Evolutionary conservation across 2,329 filamentous ascomycete genomes (phyloP).

Genomic region (Ascochyta viciae-villosae): DNA sequence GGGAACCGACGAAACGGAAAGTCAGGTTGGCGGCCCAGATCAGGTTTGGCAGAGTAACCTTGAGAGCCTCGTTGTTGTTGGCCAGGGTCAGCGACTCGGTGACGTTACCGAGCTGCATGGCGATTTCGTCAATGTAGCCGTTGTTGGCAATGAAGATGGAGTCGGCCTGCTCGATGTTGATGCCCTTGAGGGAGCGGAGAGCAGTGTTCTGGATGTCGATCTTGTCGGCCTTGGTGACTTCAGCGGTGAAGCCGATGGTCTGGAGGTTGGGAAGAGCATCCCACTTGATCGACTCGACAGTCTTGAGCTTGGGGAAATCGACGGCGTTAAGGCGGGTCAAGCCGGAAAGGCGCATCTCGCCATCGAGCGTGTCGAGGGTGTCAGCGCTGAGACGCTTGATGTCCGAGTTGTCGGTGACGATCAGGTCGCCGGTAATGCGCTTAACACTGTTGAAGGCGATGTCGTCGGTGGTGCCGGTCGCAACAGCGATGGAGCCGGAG

Average conservation of each 20-base stretch:
- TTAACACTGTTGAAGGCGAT: constrained; percentile 70
- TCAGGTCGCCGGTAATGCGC: constrained; percentile 65
- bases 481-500: constrained; percentile 72
- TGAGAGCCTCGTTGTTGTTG: constrained; percentile 78
- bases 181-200: constrained; percentile 77
- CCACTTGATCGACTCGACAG: constrained; percentile 73
- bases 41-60: constrained; percentile 79
- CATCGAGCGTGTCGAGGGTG: constrained; percentile 70
- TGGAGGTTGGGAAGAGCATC: constrained; percentile 72
- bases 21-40: constrained; percentile 80
- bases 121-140: constrained; percentile 75
- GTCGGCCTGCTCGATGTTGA: constrained; percentile 77
- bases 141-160: constrained; percentile 86
- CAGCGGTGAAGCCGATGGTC: constrained; percentile 65
- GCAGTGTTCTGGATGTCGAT: constrained; percentile 87
- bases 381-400: constrained; percentile 69
- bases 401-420: constrained; percentile 61
- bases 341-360: constrained; percentile 72
- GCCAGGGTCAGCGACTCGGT: constrained; percentile 74
- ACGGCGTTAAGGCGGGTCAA: constrained; percentile 74
- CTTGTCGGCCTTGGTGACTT: constrained; percentile 70
- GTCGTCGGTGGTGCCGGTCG: constrained; percentile 60
- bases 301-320: constrained; percentile 68
- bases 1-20: constrained; percentile 77
- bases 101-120: constrained; percentile 79